Conservation (phyloP, 306 rosid species). For the Calophaca sinica region DNA sequence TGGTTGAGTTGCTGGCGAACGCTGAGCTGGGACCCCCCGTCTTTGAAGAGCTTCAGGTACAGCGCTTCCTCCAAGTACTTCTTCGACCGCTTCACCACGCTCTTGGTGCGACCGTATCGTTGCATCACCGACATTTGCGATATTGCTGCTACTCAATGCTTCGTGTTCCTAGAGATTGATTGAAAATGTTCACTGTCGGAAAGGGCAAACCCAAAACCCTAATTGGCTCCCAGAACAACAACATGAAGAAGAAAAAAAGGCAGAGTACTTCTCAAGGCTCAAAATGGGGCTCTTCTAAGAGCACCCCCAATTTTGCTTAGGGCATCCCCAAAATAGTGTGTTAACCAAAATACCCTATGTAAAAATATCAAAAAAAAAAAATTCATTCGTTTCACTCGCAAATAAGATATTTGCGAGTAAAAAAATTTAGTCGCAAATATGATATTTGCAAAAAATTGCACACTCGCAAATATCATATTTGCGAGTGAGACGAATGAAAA, state of each 20-base stretch:
- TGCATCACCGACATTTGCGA: constrained; percentile 68
- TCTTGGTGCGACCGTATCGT: constrained; percentile 62
- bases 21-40: constrained; percentile 67
- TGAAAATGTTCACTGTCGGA: not conserved
- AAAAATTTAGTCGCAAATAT: too few relatives aligned
- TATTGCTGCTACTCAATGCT: not conserved
- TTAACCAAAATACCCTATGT: too few relatives aligned
- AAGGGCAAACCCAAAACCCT: constrained; percentile 51
- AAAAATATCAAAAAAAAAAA: too few relatives aligned
- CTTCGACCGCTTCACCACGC: constrained; percentile 70
- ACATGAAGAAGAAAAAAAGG: not conserved
- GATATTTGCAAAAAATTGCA: too few relatives aligned
- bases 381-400: too few relatives aligned
- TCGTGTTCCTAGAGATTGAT: not conserved
- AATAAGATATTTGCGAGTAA: too few relatives aligned
- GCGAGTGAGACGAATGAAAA: too few relatives aligned
- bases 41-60: constrained; percentile 73
- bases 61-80: constrained; percentile 85
- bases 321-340: too few relatives aligned
- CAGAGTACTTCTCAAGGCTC: too few relatives aligned
- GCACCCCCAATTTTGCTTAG: too few relatives aligned
- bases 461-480: too few relatives aligned
- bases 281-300: too few relatives aligned
- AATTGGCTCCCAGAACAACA: not conserved
- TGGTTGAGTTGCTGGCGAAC: constrained; percentile 73